Base-by-base conservation (phyloP, 2,329 filamentous ascomycete genomes). In the Paradendryphiella salina region DNA sequence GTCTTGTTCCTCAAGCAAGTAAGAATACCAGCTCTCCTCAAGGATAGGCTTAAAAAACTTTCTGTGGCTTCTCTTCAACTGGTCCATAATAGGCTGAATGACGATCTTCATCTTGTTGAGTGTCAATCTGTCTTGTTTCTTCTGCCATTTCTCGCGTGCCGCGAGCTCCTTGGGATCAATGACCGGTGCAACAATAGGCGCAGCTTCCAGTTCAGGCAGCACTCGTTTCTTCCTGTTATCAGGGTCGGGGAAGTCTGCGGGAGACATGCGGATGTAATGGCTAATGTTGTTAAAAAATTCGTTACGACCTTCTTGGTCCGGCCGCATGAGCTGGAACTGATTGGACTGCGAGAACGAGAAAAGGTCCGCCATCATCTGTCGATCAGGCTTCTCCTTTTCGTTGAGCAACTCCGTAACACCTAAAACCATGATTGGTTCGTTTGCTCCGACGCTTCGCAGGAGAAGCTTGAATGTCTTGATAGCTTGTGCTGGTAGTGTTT, bases 1-100 rank as follows among this genome's bases (percentile, higher is more conserved):
- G 60, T 96, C 86, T 31, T 86, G 82, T 70, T 97, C 93, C 21
- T 90, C 85, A 65, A 90, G 89, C 1, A 97, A 79, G 70, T 97
- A 96, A 15, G 85, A 80, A 52, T 95, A 90, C 57, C 86, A 82
- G 9, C 75, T 73, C 43, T 89, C 85, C 1, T 89, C 84, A 54
- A 99, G 87, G 6, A 69, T 84, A 1, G 90, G 87, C 47, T 85
- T 85, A 54, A 91, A 83, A 75, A 97, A 97, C 61, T 90, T 90
- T 69, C 87, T 89, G 76, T 96, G 96, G 69, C 88, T 91, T 55
- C 82, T 80, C 72, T 96, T 94, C 69, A 99, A 90, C 74, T 96
- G 90, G 61, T 99, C 93, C 91, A 99, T 96, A 61, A 97, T 90
- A 1, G 90, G 90, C 72, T 96, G 92, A 46, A 99, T 85, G 45